Evolutionary conservation across 2,329 filamentous ascomycete genomes (phyloP), one percentile per base, ranked within the genome.

Genomic region (Magnaporthiopsis poae): DNA sequence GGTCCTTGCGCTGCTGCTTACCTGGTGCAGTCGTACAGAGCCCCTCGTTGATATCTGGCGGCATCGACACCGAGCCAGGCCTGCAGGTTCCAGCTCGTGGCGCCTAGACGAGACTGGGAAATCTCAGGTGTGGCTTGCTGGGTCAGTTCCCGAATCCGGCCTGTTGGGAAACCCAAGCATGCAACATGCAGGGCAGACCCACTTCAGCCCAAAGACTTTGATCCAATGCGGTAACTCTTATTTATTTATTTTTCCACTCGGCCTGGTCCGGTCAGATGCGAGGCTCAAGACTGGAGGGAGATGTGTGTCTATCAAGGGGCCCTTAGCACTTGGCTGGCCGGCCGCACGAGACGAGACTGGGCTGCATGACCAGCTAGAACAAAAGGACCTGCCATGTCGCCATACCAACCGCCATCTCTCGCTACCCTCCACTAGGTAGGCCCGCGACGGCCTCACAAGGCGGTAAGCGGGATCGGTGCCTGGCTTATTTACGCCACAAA

Each of bases 401-500:
- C 39, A 56, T 56, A 56, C 46, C 46, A 56, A 56, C 46, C 46
- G 25, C 21, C 46, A 56, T 56, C 46, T n/a, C 46, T 13, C 46
- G n/a, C 21, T 2, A 56, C 46, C 46, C 46, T 25, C n/a, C 46
- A 56, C 11, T 7, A 56, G 46, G 8, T 9, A 3, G 21, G 46
- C 13, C 46, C 46, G 25, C 46, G 46, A 56, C 46, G 46, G 46
- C 46, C 46, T 56, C 46, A 56, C 46, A 21, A 56, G 46, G 46
- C 21, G 21, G 46, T 56, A 56, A 56, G 46, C 46, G 46, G 46
- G 8, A 56, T 21, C 21, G 46, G 46, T 64, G 62, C 62, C 62
- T 64, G 21, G 36, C 25, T 61, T 63, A 31, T 39, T 39, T 66
- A 61, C 63, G 65, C 46, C 35, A 62, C 46, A 64, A 25, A 59